Conservation (phyloP, 768 basidiomycete species). For the Paxillus involutus region DNA sequence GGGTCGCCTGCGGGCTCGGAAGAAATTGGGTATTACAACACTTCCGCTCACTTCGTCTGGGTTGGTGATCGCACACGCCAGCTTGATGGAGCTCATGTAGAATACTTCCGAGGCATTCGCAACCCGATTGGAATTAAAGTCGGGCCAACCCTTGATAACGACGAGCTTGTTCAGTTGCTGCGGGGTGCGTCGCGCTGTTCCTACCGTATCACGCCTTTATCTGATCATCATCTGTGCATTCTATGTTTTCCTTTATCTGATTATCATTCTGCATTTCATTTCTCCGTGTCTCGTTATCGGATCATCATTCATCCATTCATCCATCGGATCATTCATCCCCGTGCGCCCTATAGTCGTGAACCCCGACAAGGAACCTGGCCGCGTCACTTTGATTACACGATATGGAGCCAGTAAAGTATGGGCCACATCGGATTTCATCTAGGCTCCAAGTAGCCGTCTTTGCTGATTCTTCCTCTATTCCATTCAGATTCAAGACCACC, state of each 20-base stretch:
- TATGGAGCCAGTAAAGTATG: constrained; percentile 87
- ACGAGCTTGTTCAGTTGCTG: constrained; percentile 75
- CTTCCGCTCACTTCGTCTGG: constrained; percentile 94
- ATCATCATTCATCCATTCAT: not conserved
- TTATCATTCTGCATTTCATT: not conserved
- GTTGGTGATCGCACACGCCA: constrained; percentile 96
- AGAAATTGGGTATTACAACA: constrained; percentile 71
- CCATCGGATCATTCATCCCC: not conserved
- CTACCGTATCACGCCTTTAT: not conserved
- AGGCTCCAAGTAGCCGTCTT: not conserved
- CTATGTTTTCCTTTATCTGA: not conserved
- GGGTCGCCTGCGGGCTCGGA: constrained; percentile 13
- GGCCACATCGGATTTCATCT: not conserved
- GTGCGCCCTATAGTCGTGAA: constrained; percentile 66
- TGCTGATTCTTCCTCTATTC: constrained; percentile 5
- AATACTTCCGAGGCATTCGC: constrained; percentile 89
- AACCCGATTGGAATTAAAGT: constrained; percentile 97
- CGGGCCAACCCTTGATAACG: constrained; percentile 80
- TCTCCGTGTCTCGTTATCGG: not conserved
- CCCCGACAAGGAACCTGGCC: constrained; percentile 76
- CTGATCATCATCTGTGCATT: not conserved
- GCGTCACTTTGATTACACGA: constrained; percentile 88
- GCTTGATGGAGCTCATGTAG: constrained; percentile 89
- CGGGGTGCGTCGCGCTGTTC: constrained; percentile 52
- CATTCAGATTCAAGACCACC: constrained; percentile 66